Evolutionary conservation across 2,329 filamentous ascomycete species (phyloP).

Genomic region (Microdochium nivale): DNA sequence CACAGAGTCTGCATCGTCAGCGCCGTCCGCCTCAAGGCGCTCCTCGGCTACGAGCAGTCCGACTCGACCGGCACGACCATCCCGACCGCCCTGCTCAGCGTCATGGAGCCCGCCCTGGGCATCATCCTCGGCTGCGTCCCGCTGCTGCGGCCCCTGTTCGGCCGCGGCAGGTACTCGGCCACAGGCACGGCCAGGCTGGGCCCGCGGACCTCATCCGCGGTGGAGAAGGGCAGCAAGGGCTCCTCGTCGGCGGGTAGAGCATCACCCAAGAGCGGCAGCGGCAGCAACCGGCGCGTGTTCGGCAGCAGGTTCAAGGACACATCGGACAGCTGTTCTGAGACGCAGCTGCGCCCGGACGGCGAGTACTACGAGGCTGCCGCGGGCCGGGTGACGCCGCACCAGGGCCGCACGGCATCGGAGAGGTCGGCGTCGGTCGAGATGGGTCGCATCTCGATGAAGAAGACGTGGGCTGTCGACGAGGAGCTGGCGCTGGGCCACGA

Average conservation of each 20-base stretch:
- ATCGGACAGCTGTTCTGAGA: slow-evolving; percentile 19
- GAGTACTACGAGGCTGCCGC: slow-evolving; percentile 1
- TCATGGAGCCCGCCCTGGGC: slow-evolving; percentile 27
- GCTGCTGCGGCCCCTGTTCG: slow-evolving; percentile 28
- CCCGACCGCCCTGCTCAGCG: slow-evolving; percentile 24
- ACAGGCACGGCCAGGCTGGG: slow-evolving; percentile 8
- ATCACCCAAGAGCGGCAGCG: slow-evolving; percentile 7
- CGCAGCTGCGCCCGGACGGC: slow-evolving; percentile 14
- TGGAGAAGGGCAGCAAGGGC: neutral
- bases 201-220: neutral
- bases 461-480: neutral
- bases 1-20: slow-evolving; percentile 18
- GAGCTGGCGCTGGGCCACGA: neutral
- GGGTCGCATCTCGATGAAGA: neutral
- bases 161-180: slow-evolving; percentile 10
- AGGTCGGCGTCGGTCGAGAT: neutral
- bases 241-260: too few species aligned
- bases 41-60: slow-evolving; percentile 21
- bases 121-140: slow-evolving; percentile 30
- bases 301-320: slow-evolving; percentile 10
- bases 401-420: neutral
- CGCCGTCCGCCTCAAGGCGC: slow-evolving; percentile 22
- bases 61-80: slow-evolving; percentile 25
- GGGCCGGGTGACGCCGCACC: neutral
- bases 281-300: slow-evolving; percentile 7